phyloP scores from a whole-genome alignment of 768 basidiomycete genomes.

The Atractiella rhizophila region DNA sequence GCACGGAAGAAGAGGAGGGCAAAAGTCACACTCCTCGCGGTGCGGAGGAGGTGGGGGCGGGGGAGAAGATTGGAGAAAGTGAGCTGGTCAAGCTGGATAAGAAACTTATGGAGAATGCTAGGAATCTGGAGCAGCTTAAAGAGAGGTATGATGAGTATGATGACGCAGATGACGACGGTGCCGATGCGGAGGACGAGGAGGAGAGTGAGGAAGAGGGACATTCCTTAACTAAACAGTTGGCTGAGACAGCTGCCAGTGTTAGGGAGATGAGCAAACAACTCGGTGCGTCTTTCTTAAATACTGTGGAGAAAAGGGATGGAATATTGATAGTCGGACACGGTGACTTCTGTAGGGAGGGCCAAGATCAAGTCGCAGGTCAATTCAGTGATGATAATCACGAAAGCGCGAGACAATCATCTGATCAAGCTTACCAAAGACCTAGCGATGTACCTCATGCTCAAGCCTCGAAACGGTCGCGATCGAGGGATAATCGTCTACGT shows the following conservation, averaged over 20 bases:
- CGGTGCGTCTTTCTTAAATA: conserved; percentile 30
- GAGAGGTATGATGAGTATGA: neutral
- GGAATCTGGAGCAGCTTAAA: too few species aligned
- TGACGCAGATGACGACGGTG: conserved; percentile 2
- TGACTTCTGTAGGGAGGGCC: conserved; percentile 42
- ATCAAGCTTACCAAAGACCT: conserved; percentile 85
- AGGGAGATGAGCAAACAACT: conserved; percentile 98
- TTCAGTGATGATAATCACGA: conserved; percentile 80
- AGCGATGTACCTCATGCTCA: conserved; percentile 83
- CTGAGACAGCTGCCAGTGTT: conserved; percentile 88
- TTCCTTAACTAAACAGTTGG: conserved; percentile 70
- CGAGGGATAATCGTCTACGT: conserved; percentile 45
- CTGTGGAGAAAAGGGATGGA: neutral
- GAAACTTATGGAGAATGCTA: too few species aligned
- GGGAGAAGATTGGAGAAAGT: too few species aligned
- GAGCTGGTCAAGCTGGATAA: too few species aligned
- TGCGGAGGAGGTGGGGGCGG: too few species aligned
- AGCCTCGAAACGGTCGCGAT: conserved; percentile 32
- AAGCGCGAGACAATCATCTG: conserved; percentile 85
- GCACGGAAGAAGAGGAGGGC: too few species aligned
- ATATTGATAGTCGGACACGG: neutral
- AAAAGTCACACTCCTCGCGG: too few species aligned
- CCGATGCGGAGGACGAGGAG: conserved; percentile 14
- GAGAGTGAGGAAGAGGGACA: conserved; percentile 38
- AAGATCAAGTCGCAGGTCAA: conserved; percentile 76